A percentile compares a stretch with the other conserved stretches of the same genome.
Evolutionary conservation across 2,329 filamentous ascomycete genomes (phyloP).

Genomic region (Chrysoporthe puriensis): DNA sequence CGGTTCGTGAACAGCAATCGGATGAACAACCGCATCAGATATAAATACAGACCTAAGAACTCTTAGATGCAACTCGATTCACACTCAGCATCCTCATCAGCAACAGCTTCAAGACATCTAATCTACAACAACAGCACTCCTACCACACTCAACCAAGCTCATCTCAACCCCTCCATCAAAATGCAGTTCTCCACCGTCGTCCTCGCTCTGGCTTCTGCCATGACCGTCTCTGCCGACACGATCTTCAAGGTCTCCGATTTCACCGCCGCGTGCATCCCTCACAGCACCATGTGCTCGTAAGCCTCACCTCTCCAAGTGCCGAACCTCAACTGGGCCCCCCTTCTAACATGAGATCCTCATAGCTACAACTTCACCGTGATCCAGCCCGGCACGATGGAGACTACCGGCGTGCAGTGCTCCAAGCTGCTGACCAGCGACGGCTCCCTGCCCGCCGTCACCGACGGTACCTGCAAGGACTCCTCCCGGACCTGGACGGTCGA

Average conservation of each 20-base stretch:
- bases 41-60: not conserved
- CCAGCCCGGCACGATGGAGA: constrained; percentile 13
- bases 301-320: not conserved
- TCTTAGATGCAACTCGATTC: not conserved
- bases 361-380: constrained; percentile 24
- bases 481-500: constrained; percentile 37
- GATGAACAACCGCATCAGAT: not conserved
- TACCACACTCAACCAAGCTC: constrained; percentile 1
- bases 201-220: constrained; percentile 25
- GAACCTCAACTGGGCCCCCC: not conserved
- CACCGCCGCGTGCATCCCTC: constrained; percentile 22
- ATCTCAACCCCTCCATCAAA: constrained; percentile 22
- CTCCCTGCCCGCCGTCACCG: constrained; percentile 37
- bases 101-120: not conserved
- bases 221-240: constrained; percentile 17
- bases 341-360: constrained; percentile 1
- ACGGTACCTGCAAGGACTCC: constrained; percentile 36
- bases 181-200: constrained; percentile 27
- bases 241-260: constrained; percentile 21
- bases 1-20: not conserved
- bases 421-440: constrained; percentile 22
- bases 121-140: constrained; percentile 2
- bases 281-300: constrained; percentile 26
- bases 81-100: not conserved
- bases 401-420: constrained; percentile 18